Conservation (phyloP, 176 grass and related monocot species). For the Lolium rigidum region DNA sequence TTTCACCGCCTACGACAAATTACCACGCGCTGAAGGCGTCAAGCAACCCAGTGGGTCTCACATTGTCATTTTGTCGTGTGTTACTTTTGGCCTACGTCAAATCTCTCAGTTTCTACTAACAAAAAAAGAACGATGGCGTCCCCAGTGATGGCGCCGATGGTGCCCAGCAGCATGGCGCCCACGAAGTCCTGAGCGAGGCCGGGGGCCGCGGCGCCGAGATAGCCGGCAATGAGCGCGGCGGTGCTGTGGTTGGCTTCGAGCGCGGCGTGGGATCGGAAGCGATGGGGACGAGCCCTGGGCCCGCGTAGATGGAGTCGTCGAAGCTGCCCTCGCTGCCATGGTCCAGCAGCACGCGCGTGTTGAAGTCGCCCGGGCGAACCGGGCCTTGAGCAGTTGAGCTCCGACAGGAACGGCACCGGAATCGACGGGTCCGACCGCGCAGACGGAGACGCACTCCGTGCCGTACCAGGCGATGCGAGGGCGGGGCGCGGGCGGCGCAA, state of each 20-base stretch:
- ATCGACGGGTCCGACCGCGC: conserved; percentile 69
- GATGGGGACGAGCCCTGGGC: conserved; percentile 62
- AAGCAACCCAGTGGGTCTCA: too few species aligned
- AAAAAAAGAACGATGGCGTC: too few species aligned
- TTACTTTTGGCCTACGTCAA: too few species aligned
- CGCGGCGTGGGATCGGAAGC: conserved; percentile 77
- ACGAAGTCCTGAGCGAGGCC: conserved; percentile 65
- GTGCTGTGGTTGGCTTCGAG: conserved; percentile 48
- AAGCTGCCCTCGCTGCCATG: conserved; percentile 65
- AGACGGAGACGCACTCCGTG: too few species aligned
- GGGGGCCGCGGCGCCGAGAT: conserved; percentile 29
- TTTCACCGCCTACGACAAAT: too few species aligned
- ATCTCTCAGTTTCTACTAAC: too few species aligned
- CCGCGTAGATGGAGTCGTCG: conserved; percentile 74
- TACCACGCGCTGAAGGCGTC: too few species aligned
- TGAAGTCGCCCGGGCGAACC: conserved; percentile 72
- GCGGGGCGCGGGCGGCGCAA: too few species aligned
- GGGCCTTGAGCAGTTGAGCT: conserved; percentile 67
- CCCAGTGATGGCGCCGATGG: conserved; percentile 59
- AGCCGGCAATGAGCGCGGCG: conserved; percentile 59
- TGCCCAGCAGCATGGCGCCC: conserved; percentile 69
- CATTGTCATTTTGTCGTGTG: too few species aligned
- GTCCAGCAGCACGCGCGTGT: conserved; percentile 73
- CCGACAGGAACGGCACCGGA: conserved; percentile 51
- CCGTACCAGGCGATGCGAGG: too few species aligned